Conservation (phyloP, 805 yeast species). For the Danielia reshetovae region DNA sequence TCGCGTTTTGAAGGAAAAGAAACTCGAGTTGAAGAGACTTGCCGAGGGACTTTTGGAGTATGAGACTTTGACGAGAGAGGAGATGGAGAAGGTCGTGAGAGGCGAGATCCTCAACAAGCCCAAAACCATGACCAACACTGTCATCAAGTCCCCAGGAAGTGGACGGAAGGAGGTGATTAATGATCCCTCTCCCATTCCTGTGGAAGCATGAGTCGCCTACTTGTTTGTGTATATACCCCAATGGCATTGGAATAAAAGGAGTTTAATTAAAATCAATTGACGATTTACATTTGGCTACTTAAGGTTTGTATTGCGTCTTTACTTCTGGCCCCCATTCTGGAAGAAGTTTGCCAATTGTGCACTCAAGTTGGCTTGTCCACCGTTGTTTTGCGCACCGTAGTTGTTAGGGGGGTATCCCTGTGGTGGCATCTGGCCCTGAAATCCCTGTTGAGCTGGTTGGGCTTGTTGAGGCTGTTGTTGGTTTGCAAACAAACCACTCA, state of each 20-base stretch:
- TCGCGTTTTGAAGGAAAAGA: constrained; percentile 54
- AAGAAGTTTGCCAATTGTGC: constrained; percentile 38
- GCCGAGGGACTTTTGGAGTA: constrained; percentile 94
- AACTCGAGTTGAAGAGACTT: constrained; percentile 72
- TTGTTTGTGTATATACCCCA: too few relatives aligned
- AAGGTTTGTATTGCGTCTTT: background rate
- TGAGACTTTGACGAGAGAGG: constrained; percentile 89
- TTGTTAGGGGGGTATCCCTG: constrained; percentile 8
- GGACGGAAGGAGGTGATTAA: constrained; percentile 18
- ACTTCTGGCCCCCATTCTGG: constrained; percentile 20
- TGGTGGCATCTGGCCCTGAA: constrained; percentile 9
- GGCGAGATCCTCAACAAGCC: constrained; percentile 74
- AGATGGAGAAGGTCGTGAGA: constrained; percentile 77
- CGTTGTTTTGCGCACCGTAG: constrained; percentile 13
- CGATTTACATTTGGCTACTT: too few relatives aligned
- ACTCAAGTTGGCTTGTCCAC: constrained; percentile 35
- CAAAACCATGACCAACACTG: constrained; percentile 70
- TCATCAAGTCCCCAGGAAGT: constrained; percentile 28
- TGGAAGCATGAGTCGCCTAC: constrained; percentile 12
- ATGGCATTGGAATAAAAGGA: too few relatives aligned
- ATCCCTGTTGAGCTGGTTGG: constrained; percentile 2
- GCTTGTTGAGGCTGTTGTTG: constrained; percentile 13
- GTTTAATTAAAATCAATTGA: too few relatives aligned
- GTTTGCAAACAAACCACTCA: constrained; percentile 43
- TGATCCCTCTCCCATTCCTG: constrained; percentile 17